Percentiles rank a stretch among this genome's conserved stretches.
Conservation (phyloP, 2,329 filamentous ascomycete species). For the Huntiella savannae region DNA sequence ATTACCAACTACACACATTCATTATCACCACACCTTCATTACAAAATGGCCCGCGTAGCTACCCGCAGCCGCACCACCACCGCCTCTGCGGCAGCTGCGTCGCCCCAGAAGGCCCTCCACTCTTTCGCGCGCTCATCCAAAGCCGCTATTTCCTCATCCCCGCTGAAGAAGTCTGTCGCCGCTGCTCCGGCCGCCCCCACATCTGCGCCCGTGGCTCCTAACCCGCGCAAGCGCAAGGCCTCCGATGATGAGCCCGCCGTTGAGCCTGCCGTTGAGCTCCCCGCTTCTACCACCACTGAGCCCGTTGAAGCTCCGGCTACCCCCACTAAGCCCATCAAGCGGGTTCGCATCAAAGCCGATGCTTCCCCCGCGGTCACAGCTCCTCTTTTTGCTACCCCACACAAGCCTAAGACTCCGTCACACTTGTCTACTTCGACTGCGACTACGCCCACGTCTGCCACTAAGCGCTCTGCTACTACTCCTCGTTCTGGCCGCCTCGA, state of each 20-base stretch:
- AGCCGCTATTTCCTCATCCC: constrained; percentile 8
- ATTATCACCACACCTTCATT: background rate
- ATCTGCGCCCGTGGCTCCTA: constrained; percentile 15
- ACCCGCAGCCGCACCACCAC: constrained; percentile 8
- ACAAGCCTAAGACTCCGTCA: constrained; percentile 3
- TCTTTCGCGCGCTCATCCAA: constrained; percentile 13
- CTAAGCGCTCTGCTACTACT: constrained; percentile 10
- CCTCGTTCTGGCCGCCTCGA: constrained; percentile 10
- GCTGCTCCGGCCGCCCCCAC: constrained; percentile 5
- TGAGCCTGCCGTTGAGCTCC: constrained; percentile 14
- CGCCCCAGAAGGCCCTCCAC: constrained; percentile 6
- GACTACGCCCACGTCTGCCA: constrained; percentile 4
- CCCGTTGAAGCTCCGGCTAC: constrained; percentile 1
- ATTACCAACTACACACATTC: background rate
- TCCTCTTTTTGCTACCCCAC: constrained; percentile 6
- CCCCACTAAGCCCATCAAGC: constrained; percentile 9
- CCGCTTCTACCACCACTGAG: constrained; percentile 7
- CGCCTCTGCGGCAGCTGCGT: constrained; percentile 6
- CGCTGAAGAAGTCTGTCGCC: constrained; percentile 17
- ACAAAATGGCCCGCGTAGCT: constrained; percentile 11
- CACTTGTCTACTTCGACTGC: background rate
- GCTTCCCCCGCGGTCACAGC: constrained; percentile 2
- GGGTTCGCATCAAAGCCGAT: constrained; percentile 11
- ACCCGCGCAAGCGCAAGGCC: constrained; percentile 23
- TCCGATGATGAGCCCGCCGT: constrained; percentile 15